Conservation (phyloP, 306 rosid genomes). For the Vicia sativa region DNA sequence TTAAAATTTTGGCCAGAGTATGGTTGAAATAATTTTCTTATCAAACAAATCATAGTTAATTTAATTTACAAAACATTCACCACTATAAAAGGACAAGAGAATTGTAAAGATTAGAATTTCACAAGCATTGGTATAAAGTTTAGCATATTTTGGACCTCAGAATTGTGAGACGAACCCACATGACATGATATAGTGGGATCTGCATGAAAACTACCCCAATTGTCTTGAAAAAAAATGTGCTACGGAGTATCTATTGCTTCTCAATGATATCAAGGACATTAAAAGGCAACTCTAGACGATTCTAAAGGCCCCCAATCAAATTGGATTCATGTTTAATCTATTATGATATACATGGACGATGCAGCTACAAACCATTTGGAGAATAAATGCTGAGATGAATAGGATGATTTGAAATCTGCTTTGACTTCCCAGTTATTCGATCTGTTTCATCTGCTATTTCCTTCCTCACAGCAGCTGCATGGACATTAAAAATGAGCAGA, state of each 20-base stretch:
- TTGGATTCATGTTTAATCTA: constrained; percentile 14
- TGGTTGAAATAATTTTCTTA: background rate
- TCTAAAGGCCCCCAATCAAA: constrained; percentile 26
- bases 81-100: background rate
- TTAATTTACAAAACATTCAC: background rate
- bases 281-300: background rate
- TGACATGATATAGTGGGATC: background rate
- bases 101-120: background rate
- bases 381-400: constrained; percentile 99
- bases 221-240: background rate
- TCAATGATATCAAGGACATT: constrained; percentile 8
- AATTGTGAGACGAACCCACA: background rate
- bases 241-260: background rate
- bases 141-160: background rate
- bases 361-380: constrained; percentile 77
- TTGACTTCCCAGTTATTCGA: constrained; percentile 91
- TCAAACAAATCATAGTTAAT: background rate
- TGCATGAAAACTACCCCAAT: background rate
- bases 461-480: constrained; percentile 86
- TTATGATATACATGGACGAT: constrained; percentile 23
- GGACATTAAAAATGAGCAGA: constrained; percentile 32
- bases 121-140: background rate
- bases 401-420: constrained; percentile 88
- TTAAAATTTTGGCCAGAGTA: background rate
- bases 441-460: constrained; percentile 98